Conservation (phyloP, 2,329 filamentous ascomycete species). For the Nemania serpens region DNA sequence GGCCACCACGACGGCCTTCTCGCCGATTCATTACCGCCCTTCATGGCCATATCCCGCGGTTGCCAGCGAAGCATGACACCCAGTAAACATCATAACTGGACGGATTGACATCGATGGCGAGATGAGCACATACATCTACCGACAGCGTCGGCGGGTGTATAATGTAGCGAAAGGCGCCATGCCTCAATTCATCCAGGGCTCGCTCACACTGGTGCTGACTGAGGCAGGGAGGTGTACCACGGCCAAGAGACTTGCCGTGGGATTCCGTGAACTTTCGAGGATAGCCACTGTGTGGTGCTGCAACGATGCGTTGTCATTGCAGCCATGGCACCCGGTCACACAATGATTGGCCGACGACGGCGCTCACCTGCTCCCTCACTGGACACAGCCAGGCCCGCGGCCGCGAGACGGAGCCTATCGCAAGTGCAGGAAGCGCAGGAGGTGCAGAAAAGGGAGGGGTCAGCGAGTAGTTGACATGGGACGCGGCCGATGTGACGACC, state of each 20-base stretch:
- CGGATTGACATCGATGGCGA: conserved; percentile 10
- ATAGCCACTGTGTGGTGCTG: conserved; percentile 34
- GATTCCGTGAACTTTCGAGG: conserved; percentile 8
- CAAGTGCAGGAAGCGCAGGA: conserved; percentile 37
- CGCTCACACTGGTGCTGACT: conserved; percentile 13
- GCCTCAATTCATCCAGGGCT: conserved; percentile 4
- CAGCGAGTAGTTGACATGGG: conserved; percentile 48
- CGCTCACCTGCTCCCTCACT: conserved; percentile 43
- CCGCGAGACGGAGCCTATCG: conserved; percentile 52
- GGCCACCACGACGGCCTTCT: conserved; percentile 1
- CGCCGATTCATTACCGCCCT: conserved; percentile 9
- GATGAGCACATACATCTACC: conserved; percentile 12
- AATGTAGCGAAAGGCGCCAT: conserved; percentile 20
- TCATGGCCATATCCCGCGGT: conserved; percentile 4
- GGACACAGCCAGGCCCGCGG: conserved; percentile 33
- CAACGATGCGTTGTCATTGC: conserved; percentile 51
- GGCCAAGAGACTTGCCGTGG: conserved; percentile 13
- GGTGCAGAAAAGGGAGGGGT: conserved; percentile 38
- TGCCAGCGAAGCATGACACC: conserved; percentile 28
- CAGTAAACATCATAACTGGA: conserved; percentile 5
- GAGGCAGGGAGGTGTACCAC: conserved; percentile 25
- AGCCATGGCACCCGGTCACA: conserved; percentile 49
- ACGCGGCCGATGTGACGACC: conserved; percentile 53
- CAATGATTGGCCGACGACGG: conserved; percentile 50
- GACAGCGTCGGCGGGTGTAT: conserved; percentile 11